A percentile compares a stretch with the other conserved stretches of the same genome.
Evolutionary conservation across 1,139 yeast species (phyloP).

Genomic region (Zygoascus meyerae): DNA sequence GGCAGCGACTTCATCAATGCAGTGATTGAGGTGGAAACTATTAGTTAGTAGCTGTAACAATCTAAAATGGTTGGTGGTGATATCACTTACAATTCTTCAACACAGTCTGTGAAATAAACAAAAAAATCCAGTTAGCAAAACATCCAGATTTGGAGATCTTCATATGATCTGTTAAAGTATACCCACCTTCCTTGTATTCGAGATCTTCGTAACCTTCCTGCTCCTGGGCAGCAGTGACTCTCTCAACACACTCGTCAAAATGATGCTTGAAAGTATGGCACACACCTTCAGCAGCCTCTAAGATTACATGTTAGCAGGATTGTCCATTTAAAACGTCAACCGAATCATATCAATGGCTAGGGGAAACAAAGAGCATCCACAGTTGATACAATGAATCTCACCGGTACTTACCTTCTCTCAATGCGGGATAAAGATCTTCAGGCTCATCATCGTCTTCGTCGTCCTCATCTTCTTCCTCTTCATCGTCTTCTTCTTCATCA

Average conservation of each 20-base stretch:
- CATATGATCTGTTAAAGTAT: neutral
- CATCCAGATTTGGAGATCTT: neutral
- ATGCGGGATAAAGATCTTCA: constrained; percentile 31
- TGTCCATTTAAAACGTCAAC: no score
- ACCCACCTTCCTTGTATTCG: constrained; percentile 64
- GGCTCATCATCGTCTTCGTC: constrained; percentile 50
- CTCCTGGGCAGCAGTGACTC: constrained; percentile 83
- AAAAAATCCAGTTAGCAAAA: constrained; percentile 4
- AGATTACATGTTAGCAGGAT: neutral
- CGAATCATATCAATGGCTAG: no score
- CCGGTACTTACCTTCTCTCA: constrained; percentile 30
- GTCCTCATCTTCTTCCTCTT: constrained; percentile 42
- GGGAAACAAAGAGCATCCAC: neutral
- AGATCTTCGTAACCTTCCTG: constrained; percentile 74
- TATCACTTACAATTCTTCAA: constrained; percentile 64
- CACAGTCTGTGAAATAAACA: constrained; percentile 52
- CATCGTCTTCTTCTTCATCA: constrained; percentile 40
- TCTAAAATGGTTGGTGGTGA: neutral
- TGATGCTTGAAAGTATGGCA: constrained; percentile 81
- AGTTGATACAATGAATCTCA: neutral
- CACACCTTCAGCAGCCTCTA: constrained; percentile 48
- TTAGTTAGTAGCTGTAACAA: constrained; percentile 15
- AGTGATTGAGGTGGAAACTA: constrained; percentile 87
- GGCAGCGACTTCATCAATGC: constrained; percentile 87
- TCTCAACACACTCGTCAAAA: constrained; percentile 89